These are phyloP conservation scores for Nepenthes gracilis DNA, from an alignment of 148 eudicot genomes.

Conservation along the genomic window DNA sequence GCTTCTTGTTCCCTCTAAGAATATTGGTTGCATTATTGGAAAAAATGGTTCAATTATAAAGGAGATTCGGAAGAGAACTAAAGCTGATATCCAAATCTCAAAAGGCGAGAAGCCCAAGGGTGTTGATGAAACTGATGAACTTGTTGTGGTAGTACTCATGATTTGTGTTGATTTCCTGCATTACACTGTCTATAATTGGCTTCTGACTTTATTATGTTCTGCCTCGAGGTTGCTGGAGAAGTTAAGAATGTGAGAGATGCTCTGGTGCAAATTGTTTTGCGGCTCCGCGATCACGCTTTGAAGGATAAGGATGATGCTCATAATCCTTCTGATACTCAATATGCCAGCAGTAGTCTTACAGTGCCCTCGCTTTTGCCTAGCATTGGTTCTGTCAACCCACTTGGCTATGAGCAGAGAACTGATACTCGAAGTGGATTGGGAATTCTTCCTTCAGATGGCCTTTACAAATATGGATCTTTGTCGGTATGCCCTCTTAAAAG, in stretches of 20 bases:
- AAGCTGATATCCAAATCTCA: constrained; percentile 70
- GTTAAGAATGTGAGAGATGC: constrained; percentile 77
- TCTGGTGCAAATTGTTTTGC: constrained; percentile 65
- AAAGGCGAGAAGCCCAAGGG: constrained; percentile 58
- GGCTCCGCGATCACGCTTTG: constrained; percentile 77
- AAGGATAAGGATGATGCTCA: constrained; percentile 43
- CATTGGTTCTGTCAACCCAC: constrained; percentile 26
- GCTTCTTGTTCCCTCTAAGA: constrained; percentile 70
- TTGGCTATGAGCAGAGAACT: constrained; percentile 60
- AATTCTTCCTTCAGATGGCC: constrained; percentile 9
- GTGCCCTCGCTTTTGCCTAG: constrained; percentile 40
- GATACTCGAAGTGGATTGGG: constrained; percentile 45
- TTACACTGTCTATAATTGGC: no score
- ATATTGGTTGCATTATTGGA: constrained; percentile 87
- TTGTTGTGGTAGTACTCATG: constrained; percentile 43
- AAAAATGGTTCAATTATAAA: constrained; percentile 81
- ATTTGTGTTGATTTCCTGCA: no score
- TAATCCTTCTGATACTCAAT: constrained; percentile 43
- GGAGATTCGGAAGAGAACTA: constrained; percentile 77
- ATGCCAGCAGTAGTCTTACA: constrained; percentile 46
- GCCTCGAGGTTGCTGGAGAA: constrained; percentile 57
- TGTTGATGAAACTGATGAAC: constrained; percentile 59
- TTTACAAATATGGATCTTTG: constrained; percentile 57
- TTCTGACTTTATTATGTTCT: no score
- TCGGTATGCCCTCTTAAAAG: constrained; percentile 27